These are phyloP conservation scores for Lupinus albus DNA, from an alignment of 306 rosid genomes.

Conservation along the genomic window DNA sequence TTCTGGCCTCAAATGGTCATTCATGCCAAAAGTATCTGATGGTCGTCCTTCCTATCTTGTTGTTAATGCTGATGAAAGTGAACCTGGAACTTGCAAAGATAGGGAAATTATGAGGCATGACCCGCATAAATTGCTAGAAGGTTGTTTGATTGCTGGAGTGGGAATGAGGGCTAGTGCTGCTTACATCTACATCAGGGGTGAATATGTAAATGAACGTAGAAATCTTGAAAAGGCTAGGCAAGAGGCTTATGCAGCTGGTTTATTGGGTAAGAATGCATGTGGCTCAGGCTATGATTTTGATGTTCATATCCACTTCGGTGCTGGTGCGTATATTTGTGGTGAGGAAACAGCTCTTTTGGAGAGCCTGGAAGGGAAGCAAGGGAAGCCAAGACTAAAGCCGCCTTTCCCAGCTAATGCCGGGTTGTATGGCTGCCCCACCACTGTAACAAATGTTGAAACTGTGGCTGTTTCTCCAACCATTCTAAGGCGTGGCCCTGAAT, in stretches of 20 bases:
- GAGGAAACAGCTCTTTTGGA: slow-evolving; percentile 98
- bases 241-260: slow-evolving; percentile 91
- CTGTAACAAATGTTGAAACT: slow-evolving; percentile 96
- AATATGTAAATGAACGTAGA: slow-evolving; percentile 82
- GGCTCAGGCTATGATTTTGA: slow-evolving; percentile 97
- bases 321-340: slow-evolving; percentile 98
- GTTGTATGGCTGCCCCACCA: slow-evolving; percentile 95
- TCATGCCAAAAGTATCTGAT: slow-evolving; percentile 96
- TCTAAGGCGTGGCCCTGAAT: slow-evolving; percentile 95
- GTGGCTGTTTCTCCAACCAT: slow-evolving; percentile 98
- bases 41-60: slow-evolving; percentile 98
- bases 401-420: slow-evolving; percentile 99
- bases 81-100: slow-evolving; percentile 98
- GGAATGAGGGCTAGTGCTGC: slow-evolving; percentile 99
- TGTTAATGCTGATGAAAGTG: slow-evolving; percentile 99
- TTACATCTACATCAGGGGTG: slow-evolving; percentile 92
- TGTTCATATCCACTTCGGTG: slow-evolving; percentile 95
- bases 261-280: slow-evolving; percentile 96
- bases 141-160: slow-evolving; percentile 96
- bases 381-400: slow-evolving; percentile 98
- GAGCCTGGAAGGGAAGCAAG: slow-evolving; percentile 99
- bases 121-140: slow-evolving; percentile 91
- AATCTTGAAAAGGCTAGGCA: slow-evolving; percentile 88
- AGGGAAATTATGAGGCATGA: slow-evolving; percentile 98
- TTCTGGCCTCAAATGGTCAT: slow-evolving; percentile 98